Evolutionary conservation across 2,329 filamentous ascomycete genomes (phyloP), one percentile per base, ranked within the genome.

Genomic region (Calonectria montana): DNA sequence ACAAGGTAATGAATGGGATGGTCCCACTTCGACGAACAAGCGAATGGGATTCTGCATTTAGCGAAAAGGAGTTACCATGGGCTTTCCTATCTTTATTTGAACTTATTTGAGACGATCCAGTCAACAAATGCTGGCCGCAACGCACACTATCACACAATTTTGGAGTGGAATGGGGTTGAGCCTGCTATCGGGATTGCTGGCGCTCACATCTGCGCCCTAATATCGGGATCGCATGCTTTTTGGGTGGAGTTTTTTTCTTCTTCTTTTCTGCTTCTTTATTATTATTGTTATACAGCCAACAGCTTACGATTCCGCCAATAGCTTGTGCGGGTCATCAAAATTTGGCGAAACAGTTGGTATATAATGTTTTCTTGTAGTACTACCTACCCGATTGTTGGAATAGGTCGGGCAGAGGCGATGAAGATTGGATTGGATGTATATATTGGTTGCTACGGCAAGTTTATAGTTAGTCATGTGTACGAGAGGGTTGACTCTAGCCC

Each of bases 1-100:
- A 70, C 50, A 72, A 66, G 45, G 67, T 48, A 59, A 43, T 5
- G 29, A 59, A 43, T 5, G 29, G 41, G 47, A 71, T 48, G 47
- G 48, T 23, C 53, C 65, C 64, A 65, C 66, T 48, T 65, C 23
- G 27, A 69, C 71, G 69, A 70, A 72, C 57, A 64, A 69, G 67
- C 45, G 69, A 63, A 45, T 70, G 71, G 61, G 70, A 71, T 75
- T 69, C 73, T 82, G 82, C 81, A 84, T 84, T 80, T 79, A 83
- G 81, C 82, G 81, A 78, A 81, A 76, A 77, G 82, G 82, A 81
- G 82, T 84, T 83, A 75, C 79, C 73, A 27, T 79, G 72, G 70
- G 77, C 78, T 74, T 72, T 74, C 71, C 75, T 72, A 73, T 77
- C 70, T 71, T 75, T 70, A 67, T 72, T 72, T 55, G 65, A 66